Evolutionary conservation across 371 early-diverging fungal genomes (phyloP).

Genomic region (Apophysomyces trapeziformis): DNA sequence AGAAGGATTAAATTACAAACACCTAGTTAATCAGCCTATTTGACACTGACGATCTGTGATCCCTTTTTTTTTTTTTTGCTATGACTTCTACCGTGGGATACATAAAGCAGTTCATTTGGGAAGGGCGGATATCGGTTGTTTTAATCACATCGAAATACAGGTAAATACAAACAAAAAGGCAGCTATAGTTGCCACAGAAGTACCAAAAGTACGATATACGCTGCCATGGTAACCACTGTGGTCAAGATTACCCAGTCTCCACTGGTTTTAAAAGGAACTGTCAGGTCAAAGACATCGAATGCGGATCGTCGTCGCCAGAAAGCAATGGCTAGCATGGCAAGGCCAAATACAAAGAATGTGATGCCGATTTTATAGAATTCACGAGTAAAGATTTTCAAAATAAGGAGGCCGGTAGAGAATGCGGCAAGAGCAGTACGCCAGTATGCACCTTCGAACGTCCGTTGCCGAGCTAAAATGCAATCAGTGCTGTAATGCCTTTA

Average conservation of each 20-base stretch:
- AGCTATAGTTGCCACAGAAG: slow-evolving; percentile 39
- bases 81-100: no score
- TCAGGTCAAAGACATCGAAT: slow-evolving; percentile 50
- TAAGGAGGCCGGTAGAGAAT: slow-evolving; percentile 70
- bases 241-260: slow-evolving; percentile 58
- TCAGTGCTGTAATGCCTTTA: not conserved
- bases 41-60: no score
- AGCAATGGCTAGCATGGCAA: slow-evolving; percentile 69
- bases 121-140: not conserved
- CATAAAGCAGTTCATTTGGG: not conserved
- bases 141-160: not conserved
- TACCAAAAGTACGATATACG: slow-evolving; percentile 53
- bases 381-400: slow-evolving; percentile 70
- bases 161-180: not conserved
- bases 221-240: slow-evolving; percentile 50
- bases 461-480: slow-evolving; percentile 59
- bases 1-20: no score
- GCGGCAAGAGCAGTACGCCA: slow-evolving; percentile 75
- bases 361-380: slow-evolving; percentile 77
- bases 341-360: slow-evolving; percentile 73
- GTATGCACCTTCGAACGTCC: slow-evolving; percentile 83
- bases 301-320: slow-evolving; percentile 58
- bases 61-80: no score
- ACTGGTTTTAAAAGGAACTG: slow-evolving; percentile 52
- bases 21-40: no score